Evolutionary conservation across 495 filamentous ascomycete genomes (phyloP), one percentile per base, ranked within the genome.

Genomic region (Talaromyces borbonicus): DNA sequence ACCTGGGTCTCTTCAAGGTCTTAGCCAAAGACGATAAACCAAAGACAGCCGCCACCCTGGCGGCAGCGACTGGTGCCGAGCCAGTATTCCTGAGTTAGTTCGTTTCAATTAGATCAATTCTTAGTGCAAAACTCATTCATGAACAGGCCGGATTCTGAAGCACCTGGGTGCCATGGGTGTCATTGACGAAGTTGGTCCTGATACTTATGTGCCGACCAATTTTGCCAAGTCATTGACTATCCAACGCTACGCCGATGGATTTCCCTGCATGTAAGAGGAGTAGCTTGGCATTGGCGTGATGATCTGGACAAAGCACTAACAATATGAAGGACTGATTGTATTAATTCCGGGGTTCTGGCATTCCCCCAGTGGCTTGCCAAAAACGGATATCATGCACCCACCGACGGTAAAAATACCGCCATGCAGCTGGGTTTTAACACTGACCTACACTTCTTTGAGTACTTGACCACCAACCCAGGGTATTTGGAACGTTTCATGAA

Each of bases 401-500:
- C 42, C 40, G 52, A 65, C 20, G 59, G 60, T 37, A 54, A 38
- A 8, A 49, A 67, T 27, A 53, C 52, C 11, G 50, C 52, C 12
- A 63, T 64, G 44, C 57, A 69, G 40, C 46, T 53, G 11, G 63
- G 60, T 15, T 63, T 56, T 41, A 36, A 54, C 7, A 67, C 62
- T 2, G 14, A 49, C 32, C 47, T 53, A 1, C 58, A 61, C 50
- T 67, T 62, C 36, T 68, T 68, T 48, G 60, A 62, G 4, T 66
- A 43, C 24, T 51, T 62, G 6, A 52, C 53, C 4, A 31, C 48
- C 8, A 49, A 64, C 43, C 64, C 61, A 3, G 42, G 22, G 22
- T 44, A 31, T 19, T 29, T 29, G 19, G 42, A 31, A 0, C 42
- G 42, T n/a, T 44, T 44, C 16, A 44, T 44, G 42, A 44, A 54